Conservation (phyloP, 2,329 filamentous ascomycete genomes). For the Colletotrichum sp. region DNA sequence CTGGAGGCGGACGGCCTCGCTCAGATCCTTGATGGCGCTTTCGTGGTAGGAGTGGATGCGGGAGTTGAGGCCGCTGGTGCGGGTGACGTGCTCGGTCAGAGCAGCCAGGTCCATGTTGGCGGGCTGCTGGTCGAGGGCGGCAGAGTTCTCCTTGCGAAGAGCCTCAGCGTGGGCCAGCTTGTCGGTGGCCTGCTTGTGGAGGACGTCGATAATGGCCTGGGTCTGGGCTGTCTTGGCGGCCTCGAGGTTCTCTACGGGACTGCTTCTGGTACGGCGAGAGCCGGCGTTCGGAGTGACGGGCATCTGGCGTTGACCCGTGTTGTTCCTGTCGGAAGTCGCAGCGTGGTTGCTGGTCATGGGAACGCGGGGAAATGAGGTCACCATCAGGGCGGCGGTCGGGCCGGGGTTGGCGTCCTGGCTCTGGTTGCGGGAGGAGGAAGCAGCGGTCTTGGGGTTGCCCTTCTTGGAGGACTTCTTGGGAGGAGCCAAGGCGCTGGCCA, state of each 20-base stretch:
- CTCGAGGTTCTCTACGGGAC: not conserved
- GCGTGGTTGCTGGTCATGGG: not conserved
- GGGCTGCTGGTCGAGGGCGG: not conserved
- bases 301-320: not conserved
- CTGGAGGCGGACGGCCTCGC: not conserved
- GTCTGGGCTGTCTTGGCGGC: not conserved
- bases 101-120: not conserved
- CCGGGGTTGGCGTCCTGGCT: not conserved
- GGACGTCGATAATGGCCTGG: not conserved
- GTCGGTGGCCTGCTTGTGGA: not conserved
- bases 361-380: not conserved
- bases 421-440: not conserved
- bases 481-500: not conserved
- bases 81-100: not conserved
- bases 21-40: not conserved
- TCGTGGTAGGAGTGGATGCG: not conserved
- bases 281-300: not conserved
- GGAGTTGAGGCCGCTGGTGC: not conserved
- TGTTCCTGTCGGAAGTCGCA: not conserved
- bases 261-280: not conserved
- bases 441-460: not conserved
- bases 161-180: not conserved
- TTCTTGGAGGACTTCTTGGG: not conserved
- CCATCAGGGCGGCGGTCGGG: not conserved
- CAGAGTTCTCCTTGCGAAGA: not conserved